These are phyloP conservation scores for Volutella citrinella DNA, from an alignment of 2,329 filamentous ascomycete genomes.

Conservation along the genomic window DNA sequence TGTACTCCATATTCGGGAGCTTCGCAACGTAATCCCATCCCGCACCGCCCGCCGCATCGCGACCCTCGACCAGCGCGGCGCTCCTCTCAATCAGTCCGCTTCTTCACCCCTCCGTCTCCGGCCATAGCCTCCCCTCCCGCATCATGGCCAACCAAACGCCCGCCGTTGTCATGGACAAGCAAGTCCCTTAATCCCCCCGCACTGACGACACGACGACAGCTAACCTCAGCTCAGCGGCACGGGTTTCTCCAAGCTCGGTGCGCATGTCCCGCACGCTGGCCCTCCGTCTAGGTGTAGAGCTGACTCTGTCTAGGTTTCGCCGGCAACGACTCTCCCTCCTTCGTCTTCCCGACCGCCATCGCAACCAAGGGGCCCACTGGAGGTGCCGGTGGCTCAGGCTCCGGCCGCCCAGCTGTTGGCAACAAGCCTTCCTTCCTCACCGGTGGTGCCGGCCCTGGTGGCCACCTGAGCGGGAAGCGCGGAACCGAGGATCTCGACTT, in stretches of 20 bases:
- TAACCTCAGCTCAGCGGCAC: conserved; percentile 72
- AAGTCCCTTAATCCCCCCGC: conserved; percentile 46
- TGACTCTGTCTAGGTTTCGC: conserved; percentile 76
- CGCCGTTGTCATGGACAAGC: conserved; percentile 99
- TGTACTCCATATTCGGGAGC: no score
- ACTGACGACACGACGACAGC: conserved; percentile 24
- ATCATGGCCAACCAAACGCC: conserved; percentile 96
- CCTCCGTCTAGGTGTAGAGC: no score
- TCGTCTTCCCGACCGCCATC: conserved; percentile 98
- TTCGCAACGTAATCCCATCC: conserved; percentile 1
- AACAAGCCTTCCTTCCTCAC: conserved; percentile 96
- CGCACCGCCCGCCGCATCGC: conserved; percentile 3
- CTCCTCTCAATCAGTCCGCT: conserved; percentile 10
- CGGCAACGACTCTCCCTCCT: conserved; percentile 97
- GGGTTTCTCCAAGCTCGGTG: conserved; percentile 98
- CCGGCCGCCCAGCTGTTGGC: conserved; percentile 82
- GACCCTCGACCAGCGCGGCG: conserved; percentile 15
- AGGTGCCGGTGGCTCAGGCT: conserved; percentile 72
- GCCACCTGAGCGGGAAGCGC: conserved; percentile 85
- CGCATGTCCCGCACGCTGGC: no score
- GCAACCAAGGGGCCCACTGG: conserved; percentile 81
- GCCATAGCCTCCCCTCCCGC: no score
- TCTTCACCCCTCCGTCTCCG: conserved; percentile 7
- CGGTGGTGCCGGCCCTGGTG: conserved; percentile 77
- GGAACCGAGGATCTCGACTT: conserved; percentile 97